Conservation (phyloP, 257 asterid species). For the Solanum peruvianum region DNA sequence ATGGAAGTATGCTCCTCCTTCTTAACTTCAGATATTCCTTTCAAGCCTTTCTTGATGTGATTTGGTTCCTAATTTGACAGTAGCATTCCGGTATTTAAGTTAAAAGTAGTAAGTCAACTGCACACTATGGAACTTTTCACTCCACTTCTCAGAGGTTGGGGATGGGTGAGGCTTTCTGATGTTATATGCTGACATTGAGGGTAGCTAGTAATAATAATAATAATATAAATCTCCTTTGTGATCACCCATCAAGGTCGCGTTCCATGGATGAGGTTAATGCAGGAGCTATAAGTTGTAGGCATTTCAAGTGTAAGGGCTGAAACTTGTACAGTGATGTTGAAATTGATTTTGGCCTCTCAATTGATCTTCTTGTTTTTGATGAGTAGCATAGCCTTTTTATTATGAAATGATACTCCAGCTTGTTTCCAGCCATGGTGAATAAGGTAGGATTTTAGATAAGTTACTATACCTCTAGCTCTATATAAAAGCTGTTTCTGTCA, state of each 20-base stretch:
- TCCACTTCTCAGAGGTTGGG: not conserved
- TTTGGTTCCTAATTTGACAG: not conserved
- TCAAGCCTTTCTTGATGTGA: not conserved
- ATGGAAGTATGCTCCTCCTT: not conserved
- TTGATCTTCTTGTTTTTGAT: not conserved
- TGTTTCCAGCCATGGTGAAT: not conserved
- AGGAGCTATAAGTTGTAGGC: not conserved
- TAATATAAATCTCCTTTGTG: not conserved
- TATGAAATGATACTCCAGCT: not conserved
- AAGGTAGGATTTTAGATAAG: not conserved
- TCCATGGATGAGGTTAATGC: no score
- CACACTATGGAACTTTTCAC: not conserved
- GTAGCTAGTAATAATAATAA: not conserved
- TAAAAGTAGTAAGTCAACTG: not conserved
- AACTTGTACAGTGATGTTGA: not conserved
- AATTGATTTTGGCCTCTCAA: not conserved
- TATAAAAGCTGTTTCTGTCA: not conserved
- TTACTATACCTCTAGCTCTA: not conserved
- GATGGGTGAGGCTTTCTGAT: not conserved
- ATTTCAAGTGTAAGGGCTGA: not conserved
- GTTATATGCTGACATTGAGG: not conserved
- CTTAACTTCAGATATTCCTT: not conserved
- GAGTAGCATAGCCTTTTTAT: not conserved
- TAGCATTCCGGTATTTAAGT: not conserved
- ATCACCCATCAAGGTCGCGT: no score